These are phyloP conservation scores for Neospora caninum DNA, from an alignment of 169 alveolate genomes.

Conservation along the genomic window DNA sequence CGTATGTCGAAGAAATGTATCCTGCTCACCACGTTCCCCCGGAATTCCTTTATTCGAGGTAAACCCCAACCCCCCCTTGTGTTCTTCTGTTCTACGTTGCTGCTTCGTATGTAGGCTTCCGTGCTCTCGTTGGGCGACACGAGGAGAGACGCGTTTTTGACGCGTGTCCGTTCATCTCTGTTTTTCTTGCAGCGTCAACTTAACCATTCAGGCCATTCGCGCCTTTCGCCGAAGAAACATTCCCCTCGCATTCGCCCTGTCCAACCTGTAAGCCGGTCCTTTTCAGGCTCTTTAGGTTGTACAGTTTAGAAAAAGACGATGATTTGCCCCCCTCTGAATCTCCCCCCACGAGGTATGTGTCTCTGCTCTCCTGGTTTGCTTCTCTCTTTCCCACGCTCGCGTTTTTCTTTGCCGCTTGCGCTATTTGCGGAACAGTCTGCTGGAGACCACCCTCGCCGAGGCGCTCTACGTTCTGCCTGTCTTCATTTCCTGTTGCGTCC, in stretches of 20 bases:
- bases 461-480: neutral
- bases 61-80: neutral
- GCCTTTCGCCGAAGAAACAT: neutral
- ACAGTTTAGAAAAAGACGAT: neutral
- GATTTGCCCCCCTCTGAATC: neutral
- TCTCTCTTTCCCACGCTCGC: neutral
- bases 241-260: neutral
- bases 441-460: neutral
- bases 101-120: too few relatives aligned
- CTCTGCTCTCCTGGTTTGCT: too few relatives aligned
- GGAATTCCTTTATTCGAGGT: slow-evolving; percentile 12
- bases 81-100: neutral
- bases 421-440: neutral
- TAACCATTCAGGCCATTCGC: slow-evolving; percentile 19
- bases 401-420: neutral
- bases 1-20: slow-evolving; percentile 3
- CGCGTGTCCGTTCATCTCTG: too few relatives aligned
- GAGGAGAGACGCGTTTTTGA: neutral
- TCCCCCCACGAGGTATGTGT: neutral
- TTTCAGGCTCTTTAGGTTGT: neutral
- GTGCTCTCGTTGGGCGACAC: too few relatives aligned
- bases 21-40: neutral
- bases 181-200: neutral
- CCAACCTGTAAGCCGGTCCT: neutral
- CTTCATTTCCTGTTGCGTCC: neutral